Evolutionary conservation across 305 asterid genomes (phyloP).

Genomic region (Fraxinus greggii): DNA sequence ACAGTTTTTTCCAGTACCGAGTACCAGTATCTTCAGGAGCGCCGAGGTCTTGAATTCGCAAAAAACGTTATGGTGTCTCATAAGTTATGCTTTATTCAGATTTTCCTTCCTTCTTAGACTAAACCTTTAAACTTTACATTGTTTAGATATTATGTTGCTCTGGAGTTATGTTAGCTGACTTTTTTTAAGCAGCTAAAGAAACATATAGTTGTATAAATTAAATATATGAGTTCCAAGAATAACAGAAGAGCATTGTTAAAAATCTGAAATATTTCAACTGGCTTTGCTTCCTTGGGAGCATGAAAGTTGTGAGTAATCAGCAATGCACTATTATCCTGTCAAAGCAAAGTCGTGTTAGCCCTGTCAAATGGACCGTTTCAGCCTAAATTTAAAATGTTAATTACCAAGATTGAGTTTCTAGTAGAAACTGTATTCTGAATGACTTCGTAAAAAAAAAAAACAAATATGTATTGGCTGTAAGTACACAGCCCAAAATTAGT

Average conservation of each 20-base stretch:
- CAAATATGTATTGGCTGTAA: background rate
- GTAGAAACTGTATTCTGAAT: background rate
- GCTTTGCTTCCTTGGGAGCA: background rate
- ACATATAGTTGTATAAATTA: constrained; percentile 22
- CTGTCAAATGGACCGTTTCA: background rate
- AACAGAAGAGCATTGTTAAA: background rate
- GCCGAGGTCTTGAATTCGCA: constrained; percentile 9
- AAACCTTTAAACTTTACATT: background rate
- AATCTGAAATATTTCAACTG: background rate
- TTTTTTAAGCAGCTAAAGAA: constrained; percentile 19
- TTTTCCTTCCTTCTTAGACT: constrained; percentile 19
- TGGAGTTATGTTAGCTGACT: constrained; percentile 10
- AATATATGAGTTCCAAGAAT: background rate
- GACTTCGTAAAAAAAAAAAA: background rate
- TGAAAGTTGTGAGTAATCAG: background rate
- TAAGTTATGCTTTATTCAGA: constrained; percentile 21
- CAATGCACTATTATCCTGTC: background rate
- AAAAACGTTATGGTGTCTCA: constrained; percentile 13
- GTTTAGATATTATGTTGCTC: constrained; percentile 18
- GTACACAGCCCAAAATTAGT: background rate
- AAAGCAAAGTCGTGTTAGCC: background rate
- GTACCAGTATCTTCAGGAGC: constrained; percentile 6
- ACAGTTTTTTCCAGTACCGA: background rate
- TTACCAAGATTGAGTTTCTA: background rate
- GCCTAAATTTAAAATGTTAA: background rate